Evolutionary conservation across 306 rosid genomes (phyloP), one percentile per base, ranked within the genome.

Genomic region (Cucurbita argyrosperma): DNA sequence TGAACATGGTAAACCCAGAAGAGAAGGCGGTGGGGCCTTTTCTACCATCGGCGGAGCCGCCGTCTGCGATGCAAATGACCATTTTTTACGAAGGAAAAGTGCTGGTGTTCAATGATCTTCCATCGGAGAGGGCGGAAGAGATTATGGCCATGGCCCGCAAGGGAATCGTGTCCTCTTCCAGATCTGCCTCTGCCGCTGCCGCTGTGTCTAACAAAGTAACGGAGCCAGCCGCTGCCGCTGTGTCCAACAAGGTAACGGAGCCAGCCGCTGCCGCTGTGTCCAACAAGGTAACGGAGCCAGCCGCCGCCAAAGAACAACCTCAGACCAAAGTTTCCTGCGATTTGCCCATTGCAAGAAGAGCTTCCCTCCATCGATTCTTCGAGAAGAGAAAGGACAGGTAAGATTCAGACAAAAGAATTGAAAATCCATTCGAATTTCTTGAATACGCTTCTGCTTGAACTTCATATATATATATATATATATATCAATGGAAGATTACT

Each of bases 321-420:
- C 80, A 65, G 46, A 65, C 82, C 10, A 75, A 72, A 71, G 78
- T 72, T 72, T 79, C 87, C 46, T 26, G 80, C 83, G 96, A 92
- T 77, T 64, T 92, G 84, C 88, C 93, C 26, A 86, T 88, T 58
- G 93, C 91, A 50, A 87, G 96, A 80, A 85, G 96, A 84, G 84
- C 85, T 67, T 93, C 98, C 10, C 98, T 93, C 49, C 87, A 89
- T n/a, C 88, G 91, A 67, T 93, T 93, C 80, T 83, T 90, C 62
- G 92, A 86, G 83, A 93, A 93, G 81, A 90, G 98, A 15, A 93
- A 90, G 85, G 96, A 93, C 65, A 93, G 98, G 98, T 93, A 72
- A 76, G 58, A 42, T 19, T 45, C n/a, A n/a, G 60, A 55, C 13
- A 2, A 19, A 55, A 18, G 30, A 6, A 55, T 18, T 4, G 21